Conservation (phyloP, 2,329 filamentous ascomycete species). For the Davidsoniella eucalypti region DNA sequence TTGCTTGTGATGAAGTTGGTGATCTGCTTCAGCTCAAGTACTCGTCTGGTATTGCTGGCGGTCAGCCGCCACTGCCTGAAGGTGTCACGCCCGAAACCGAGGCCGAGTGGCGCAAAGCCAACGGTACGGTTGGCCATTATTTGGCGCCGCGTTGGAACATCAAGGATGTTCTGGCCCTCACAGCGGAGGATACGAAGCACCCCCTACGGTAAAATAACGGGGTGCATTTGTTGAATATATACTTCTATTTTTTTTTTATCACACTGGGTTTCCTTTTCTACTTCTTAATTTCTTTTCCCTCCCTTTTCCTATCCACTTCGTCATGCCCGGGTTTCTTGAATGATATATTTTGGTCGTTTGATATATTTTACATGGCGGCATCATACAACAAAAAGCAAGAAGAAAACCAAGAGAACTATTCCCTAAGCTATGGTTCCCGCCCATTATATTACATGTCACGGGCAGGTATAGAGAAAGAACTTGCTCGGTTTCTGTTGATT, state of each 20-base stretch:
- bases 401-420: not conserved
- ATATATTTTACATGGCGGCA: not conserved
- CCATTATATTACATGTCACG: too few relatives aligned
- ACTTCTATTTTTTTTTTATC: not conserved
- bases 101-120: constrained; percentile 44
- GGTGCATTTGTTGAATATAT: not conserved
- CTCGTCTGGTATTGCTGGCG: constrained; percentile 87
- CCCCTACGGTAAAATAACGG: constrained; percentile 41
- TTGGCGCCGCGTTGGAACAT: constrained; percentile 65
- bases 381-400: not conserved
- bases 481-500: too few relatives aligned
- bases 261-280: not conserved
- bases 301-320: not conserved
- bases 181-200: constrained; percentile 59
- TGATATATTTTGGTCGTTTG: not conserved
- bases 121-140: constrained; percentile 55
- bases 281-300: not conserved
- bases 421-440: too few relatives aligned
- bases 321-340: not conserved
- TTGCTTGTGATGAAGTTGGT: constrained; percentile 83
- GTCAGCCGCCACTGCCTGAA: constrained; percentile 58
- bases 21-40: constrained; percentile 91
- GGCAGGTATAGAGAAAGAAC: too few relatives aligned
- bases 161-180: constrained; percentile 62
- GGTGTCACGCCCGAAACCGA: constrained; percentile 58